Evolutionary conservation across 768 basidiomycete genomes (phyloP).

Genomic region (Scleroderma citrinum): DNA sequence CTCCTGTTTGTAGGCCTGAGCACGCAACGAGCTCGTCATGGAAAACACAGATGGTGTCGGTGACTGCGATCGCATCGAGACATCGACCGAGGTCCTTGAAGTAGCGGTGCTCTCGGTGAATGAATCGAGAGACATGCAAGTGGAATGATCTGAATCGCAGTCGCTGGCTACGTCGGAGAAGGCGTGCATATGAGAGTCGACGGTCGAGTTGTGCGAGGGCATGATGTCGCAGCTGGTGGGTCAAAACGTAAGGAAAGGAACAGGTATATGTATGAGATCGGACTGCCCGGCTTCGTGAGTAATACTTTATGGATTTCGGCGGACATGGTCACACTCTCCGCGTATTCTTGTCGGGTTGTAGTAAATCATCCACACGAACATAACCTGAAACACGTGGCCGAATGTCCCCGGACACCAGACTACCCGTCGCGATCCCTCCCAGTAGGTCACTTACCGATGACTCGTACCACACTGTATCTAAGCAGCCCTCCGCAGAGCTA

Average conservation of each 20-base stretch:
- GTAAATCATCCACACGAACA: conserved; percentile 18
- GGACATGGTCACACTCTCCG: conserved; percentile 30
- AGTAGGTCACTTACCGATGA: too few species aligned
- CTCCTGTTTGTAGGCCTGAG: conserved; percentile 55
- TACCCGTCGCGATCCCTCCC: neutral
- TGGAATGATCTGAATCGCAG: conserved; percentile 37
- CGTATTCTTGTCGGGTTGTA: conserved; percentile 8
- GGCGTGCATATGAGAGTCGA: conserved; percentile 7
- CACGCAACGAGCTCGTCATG: conserved; percentile 56
- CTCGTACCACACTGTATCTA: too few species aligned
- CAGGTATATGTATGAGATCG: conserved; percentile 2
- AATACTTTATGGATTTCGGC: conserved; percentile 12
- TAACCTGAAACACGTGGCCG: conserved; percentile 17
- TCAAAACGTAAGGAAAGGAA: conserved; percentile 9
- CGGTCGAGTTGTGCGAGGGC: conserved; percentile 3
- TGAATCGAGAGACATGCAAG: conserved; percentile 35
- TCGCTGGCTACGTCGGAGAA: conserved; percentile 40
- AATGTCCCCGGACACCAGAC: conserved; percentile 3
- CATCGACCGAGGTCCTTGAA: conserved; percentile 54
- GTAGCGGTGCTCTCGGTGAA: conserved; percentile 36
- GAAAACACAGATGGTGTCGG: conserved; percentile 67
- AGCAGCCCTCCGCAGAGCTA: too few species aligned
- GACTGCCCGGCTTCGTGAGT: too few species aligned
- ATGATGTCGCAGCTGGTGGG: conserved; percentile 6
- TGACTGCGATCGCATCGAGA: conserved; percentile 58